A percentile compares a stretch with the other conserved stretches of the same genome.
Evolutionary conservation across 768 basidiomycete species (phyloP).

Genomic region (Crepidotus variabilis): DNA sequence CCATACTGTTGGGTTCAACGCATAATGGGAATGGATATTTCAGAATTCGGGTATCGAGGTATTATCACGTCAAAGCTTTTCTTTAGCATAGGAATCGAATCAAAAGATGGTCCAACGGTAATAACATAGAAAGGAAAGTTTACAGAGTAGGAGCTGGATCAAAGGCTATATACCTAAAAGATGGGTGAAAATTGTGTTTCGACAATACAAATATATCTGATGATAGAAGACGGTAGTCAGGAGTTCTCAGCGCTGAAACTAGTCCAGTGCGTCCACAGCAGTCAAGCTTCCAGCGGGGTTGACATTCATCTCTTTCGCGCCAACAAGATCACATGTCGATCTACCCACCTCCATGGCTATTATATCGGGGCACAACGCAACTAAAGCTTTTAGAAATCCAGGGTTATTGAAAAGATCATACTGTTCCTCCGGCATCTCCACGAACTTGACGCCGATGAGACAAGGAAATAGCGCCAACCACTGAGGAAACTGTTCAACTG

Average conservation of each 20-base stretch:
- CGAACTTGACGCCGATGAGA: slow-evolving; percentile 2
- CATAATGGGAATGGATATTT: too few species aligned
- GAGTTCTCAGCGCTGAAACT: not conserved
- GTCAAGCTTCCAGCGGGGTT: not conserved
- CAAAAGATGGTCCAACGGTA: too few species aligned
- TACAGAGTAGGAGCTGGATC: too few species aligned
- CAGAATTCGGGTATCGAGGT: too few species aligned
- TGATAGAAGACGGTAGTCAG: too few species aligned
- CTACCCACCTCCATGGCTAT: not conserved
- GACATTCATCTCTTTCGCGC: not conserved
- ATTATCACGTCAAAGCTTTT: too few species aligned
- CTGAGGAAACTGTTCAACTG: not conserved
- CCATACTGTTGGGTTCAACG: too few species aligned
- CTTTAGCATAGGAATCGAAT: too few species aligned
- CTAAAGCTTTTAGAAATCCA: slow-evolving; percentile 2
- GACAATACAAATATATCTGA: too few species aligned
- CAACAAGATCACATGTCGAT: not conserved
- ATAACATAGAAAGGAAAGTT: too few species aligned
- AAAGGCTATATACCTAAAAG: too few species aligned
- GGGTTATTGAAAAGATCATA: not conserved
- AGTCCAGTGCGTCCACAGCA: not conserved
- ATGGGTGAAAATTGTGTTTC: too few species aligned
- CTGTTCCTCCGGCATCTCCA: slow-evolving; percentile 1
- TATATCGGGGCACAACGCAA: not conserved
- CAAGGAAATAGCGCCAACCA: slow-evolving; percentile 7